Conservation (phyloP, 2,329 filamentous ascomycete species). For the Aspergillus sp. region DNA sequence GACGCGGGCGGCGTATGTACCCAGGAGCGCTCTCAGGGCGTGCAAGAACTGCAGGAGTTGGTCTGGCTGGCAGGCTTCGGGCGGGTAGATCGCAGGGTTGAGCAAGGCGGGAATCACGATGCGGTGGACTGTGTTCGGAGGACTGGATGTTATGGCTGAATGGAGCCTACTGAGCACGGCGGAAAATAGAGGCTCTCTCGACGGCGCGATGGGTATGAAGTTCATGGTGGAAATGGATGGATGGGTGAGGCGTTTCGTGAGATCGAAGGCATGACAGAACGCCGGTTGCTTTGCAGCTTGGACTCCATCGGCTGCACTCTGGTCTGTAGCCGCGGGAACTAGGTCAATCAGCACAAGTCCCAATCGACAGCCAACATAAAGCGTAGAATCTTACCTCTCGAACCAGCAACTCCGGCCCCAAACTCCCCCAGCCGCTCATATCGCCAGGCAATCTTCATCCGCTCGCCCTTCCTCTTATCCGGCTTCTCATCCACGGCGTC, state of each 20-base stretch:
- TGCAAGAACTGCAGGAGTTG: constrained; percentile 75
- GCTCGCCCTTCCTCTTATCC: constrained; percentile 48
- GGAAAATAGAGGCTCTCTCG: constrained; percentile 48
- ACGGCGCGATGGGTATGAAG: constrained; percentile 40
- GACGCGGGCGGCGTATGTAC: constrained; percentile 54
- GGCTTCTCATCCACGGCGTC: constrained; percentile 37
- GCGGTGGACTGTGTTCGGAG: constrained; percentile 60
- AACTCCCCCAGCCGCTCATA: constrained; percentile 77
- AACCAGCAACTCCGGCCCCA: constrained; percentile 44
- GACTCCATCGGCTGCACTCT: constrained; percentile 24
- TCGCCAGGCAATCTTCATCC: constrained; percentile 98
- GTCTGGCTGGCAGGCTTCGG: constrained; percentile 58
- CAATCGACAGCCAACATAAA: not conserved
- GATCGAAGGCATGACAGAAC: constrained; percentile 67
- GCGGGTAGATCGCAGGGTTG: constrained; percentile 74
- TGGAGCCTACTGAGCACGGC: constrained; percentile 53
- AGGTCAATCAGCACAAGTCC: constrained; percentile 10
- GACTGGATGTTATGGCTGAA: constrained; percentile 47
- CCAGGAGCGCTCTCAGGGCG: constrained; percentile 62
- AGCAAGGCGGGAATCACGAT: constrained; percentile 77
- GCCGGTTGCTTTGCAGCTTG: constrained; percentile 20
- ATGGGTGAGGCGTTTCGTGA: constrained; percentile 55
- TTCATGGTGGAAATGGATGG: constrained; percentile 44
- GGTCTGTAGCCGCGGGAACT: constrained; percentile 34
- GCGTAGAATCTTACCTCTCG: constrained; percentile 48